Base-by-base conservation (phyloP, 345 rosid species). In the Gossypium raimondii region DNA sequence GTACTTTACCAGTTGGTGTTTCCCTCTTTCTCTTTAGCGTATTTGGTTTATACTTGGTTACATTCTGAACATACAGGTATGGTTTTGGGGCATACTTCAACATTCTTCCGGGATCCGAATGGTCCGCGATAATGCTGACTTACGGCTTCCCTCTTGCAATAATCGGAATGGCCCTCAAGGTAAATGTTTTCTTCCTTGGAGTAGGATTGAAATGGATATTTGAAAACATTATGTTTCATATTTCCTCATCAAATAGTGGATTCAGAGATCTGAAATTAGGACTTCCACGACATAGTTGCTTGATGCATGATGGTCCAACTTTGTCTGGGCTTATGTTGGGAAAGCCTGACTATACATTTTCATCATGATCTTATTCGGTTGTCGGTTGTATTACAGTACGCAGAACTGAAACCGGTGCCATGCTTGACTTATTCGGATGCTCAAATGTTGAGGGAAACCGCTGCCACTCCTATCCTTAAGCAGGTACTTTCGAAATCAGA, bases 111-210 rank as follows among this genome's bases (percentile, higher is more conserved):
- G 98, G 99, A 76, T 88, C 99, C 24, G 99, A 95, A 75, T 95
- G 99, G 99, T 93, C 99, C 0, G 99, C 97, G 2, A 22, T 95
- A 58, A 91, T 93, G 98, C 82, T 95, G 29, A 95, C 99, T 1
- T 95, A 95, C 84, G 96, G 99, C 47, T 95, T 95, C 73, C 99
- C 99, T 41, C 97, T 93, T 77, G 94, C 99, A 51, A 87, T 95
- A 24, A 95, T 95, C 2, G 99, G 99, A 73, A 95, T 95, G 99
- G 98, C 98, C 63, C 90, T 95, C 81, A 93, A 95, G 98, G 98
- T 93, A 83, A 76, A 60, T 24, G 8, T 10, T 68, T 73, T 78
- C 77, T 79, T 77, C 45, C 44, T n/a, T 22, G 45, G 74, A 20
- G 45, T 52, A 11, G 38, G 25, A 68, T 67, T 55, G 47, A 72